Evolutionary conservation across 306 rosid species (phyloP).

Genomic region (Betula pendula): DNA sequence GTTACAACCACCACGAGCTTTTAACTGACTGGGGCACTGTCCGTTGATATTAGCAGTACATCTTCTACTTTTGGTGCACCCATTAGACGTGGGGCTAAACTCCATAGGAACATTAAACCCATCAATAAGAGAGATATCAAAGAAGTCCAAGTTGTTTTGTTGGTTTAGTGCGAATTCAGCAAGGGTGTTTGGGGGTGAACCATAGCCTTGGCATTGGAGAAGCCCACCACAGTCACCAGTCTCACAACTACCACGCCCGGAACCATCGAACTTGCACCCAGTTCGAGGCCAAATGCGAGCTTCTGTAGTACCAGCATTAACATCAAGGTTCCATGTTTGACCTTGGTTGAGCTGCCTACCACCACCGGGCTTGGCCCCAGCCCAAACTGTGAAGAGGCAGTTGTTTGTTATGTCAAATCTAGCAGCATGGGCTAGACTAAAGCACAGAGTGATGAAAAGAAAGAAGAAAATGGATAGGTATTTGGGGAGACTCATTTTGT

Average conservation of each 20-base stretch:
- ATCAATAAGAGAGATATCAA: background rate
- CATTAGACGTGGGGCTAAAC: too few relatives aligned
- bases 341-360: constrained; percentile 39
- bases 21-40: too few relatives aligned
- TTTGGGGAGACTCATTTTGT: constrained; percentile 19
- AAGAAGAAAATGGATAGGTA: background rate
- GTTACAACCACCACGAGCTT: too few relatives aligned
- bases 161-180: constrained; percentile 57
- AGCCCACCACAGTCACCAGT: constrained; percentile 63
- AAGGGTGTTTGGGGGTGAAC: constrained; percentile 56
- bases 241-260: constrained; percentile 49
- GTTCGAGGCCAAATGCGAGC: constrained; percentile 81
- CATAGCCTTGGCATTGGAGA: constrained; percentile 42
- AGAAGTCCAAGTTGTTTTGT: constrained; percentile 38
- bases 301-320: constrained; percentile 25
- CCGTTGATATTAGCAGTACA: too few relatives aligned
- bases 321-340: constrained; percentile 45
- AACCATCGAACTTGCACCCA: constrained; percentile 51
- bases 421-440: constrained; percentile 27
- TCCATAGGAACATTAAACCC: too few relatives aligned
- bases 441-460: constrained; percentile 25
- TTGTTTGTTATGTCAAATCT: constrained; percentile 44
- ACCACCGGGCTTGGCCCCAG: constrained; percentile 49
- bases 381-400: constrained; percentile 64
- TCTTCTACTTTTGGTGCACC: too few relatives aligned